A percentile compares a stretch with the other conserved stretches of the same genome.
Conservation (phyloP, 352 stramenopile genomes). For the Phytophthora kernoviae region DNA sequence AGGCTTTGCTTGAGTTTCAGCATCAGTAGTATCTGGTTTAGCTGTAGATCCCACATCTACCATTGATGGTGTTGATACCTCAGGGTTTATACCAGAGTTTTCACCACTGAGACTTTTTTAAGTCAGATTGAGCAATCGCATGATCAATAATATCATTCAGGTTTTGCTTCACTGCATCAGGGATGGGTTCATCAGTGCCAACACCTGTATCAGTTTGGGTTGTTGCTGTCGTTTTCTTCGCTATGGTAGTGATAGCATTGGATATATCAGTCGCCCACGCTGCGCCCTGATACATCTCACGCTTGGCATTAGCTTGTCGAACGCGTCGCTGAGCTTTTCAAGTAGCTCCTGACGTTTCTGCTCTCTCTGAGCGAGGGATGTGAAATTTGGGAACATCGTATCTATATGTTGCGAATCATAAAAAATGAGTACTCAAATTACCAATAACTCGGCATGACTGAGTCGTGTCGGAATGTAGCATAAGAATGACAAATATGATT, state of each 20-base stretch:
- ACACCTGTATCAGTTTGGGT: neutral
- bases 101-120: neutral
- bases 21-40: neutral
- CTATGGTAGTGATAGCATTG: neutral
- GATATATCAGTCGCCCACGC: neutral
- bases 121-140: neutral
- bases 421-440: slow-evolving; percentile 6
- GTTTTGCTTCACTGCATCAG: neutral
- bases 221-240: neutral
- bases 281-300: neutral
- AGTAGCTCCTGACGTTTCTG: neutral
- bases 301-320: neutral
- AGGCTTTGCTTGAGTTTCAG: neutral
- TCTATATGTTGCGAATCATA: neutral
- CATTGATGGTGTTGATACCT: neutral
- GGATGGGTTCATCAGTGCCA: neutral
- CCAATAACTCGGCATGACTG: neutral
- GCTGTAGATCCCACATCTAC: slow-evolving; percentile 4
- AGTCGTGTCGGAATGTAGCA: neutral
- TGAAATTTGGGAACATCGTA: slow-evolving; percentile 3
- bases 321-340: neutral
- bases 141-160: neutral
- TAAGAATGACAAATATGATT: neutral
- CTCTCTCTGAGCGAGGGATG: slow-evolving; percentile 1
- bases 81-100: neutral